Evolutionary conservation across 805 yeast genomes (phyloP).

Genomic region (Danielia reshetovae): DNA sequence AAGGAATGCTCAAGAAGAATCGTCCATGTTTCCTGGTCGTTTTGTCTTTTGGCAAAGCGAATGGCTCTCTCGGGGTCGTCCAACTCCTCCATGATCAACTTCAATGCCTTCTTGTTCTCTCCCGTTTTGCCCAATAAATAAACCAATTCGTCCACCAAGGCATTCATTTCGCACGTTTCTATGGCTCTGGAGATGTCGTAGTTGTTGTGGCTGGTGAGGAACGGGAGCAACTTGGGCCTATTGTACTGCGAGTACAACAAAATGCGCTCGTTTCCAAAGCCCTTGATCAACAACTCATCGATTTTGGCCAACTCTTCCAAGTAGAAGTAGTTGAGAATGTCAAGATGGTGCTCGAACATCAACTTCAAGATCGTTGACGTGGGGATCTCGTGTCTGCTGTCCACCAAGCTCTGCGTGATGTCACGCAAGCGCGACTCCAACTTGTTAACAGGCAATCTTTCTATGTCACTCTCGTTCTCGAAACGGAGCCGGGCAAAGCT

Average conservation of each 20-base stretch:
- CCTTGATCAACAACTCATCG: slow-evolving; percentile 53
- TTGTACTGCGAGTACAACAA: slow-evolving; percentile 62
- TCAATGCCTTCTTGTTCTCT: slow-evolving; percentile 68
- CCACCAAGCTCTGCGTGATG: slow-evolving; percentile 53
- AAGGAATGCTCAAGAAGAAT: slow-evolving; percentile 67
- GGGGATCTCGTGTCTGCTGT: slow-evolving; percentile 59
- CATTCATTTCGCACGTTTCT: slow-evolving; percentile 51
- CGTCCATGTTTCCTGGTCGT: slow-evolving; percentile 79
- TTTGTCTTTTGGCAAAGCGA: slow-evolving; percentile 62
- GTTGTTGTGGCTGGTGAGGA: slow-evolving; percentile 54
- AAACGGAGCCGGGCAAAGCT: slow-evolving; percentile 44
- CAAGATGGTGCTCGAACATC: slow-evolving; percentile 40
- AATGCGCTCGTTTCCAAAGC: slow-evolving; percentile 66
- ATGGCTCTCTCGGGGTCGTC: slow-evolving; percentile 81
- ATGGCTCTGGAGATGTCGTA: slow-evolving; percentile 71
- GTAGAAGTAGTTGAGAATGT: slow-evolving; percentile 59
- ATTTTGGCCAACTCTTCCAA: slow-evolving; percentile 52
- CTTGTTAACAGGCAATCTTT: slow-evolving; percentile 36
- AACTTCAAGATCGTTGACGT: slow-evolving; percentile 49
- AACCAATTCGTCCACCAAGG: slow-evolving; percentile 67
- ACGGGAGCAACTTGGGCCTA: slow-evolving; percentile 51
- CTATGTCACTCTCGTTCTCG: slow-evolving; percentile 29
- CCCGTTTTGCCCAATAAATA: slow-evolving; percentile 81
- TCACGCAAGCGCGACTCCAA: slow-evolving; percentile 38
- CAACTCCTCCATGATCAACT: slow-evolving; percentile 69